These are phyloP conservation scores for Rosellinia necatrix DNA, from an alignment of 2,329 filamentous ascomycete species.

Conservation along the genomic window DNA sequence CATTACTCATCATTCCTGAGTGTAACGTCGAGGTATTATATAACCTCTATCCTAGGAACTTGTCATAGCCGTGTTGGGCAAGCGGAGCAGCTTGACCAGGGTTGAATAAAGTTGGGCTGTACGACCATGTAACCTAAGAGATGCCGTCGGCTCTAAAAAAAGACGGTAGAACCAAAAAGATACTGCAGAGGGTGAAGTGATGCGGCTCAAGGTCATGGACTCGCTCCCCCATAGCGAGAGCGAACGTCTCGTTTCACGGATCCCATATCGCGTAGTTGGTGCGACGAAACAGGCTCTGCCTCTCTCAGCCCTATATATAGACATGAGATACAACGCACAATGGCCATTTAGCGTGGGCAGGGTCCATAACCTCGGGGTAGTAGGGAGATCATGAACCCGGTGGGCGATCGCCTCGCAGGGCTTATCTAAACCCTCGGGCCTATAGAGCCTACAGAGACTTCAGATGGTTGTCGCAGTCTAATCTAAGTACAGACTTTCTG, in stretches of 20 bases:
- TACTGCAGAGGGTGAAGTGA: slow-evolving; percentile 10
- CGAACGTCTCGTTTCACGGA: slow-evolving; percentile 11
- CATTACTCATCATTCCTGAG: not conserved
- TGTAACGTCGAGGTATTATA: slow-evolving; percentile 5
- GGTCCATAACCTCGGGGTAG: slow-evolving; percentile 3
- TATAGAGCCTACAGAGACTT: not conserved
- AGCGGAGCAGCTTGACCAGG: slow-evolving; percentile 12
- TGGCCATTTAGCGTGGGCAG: slow-evolving; percentile 9
- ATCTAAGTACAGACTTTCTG: slow-evolving; percentile 8
- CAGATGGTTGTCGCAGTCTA: slow-evolving; percentile 4
- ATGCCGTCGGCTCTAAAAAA: slow-evolving; percentile 24
- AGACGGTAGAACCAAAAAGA: slow-evolving; percentile 13
- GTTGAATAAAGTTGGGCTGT: slow-evolving; percentile 13
- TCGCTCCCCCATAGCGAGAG: not conserved
- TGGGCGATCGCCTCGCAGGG: slow-evolving; percentile 17
- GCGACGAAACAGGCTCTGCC: slow-evolving; percentile 23
- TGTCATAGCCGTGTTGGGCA: not conserved
- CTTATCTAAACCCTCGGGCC: slow-evolving; percentile 18
- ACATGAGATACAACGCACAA: slow-evolving; percentile 19
- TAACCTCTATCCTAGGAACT: not conserved
- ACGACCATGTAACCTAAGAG: slow-evolving; percentile 22
- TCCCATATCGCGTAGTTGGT: slow-evolving; percentile 14
- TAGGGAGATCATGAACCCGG: slow-evolving; percentile 17
- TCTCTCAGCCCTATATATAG: slow-evolving; percentile 28
- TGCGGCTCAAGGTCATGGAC: slow-evolving; percentile 12